phyloP scores from a whole-genome alignment of 805 yeast genomes.

The Ogataea angusta region DNA sequence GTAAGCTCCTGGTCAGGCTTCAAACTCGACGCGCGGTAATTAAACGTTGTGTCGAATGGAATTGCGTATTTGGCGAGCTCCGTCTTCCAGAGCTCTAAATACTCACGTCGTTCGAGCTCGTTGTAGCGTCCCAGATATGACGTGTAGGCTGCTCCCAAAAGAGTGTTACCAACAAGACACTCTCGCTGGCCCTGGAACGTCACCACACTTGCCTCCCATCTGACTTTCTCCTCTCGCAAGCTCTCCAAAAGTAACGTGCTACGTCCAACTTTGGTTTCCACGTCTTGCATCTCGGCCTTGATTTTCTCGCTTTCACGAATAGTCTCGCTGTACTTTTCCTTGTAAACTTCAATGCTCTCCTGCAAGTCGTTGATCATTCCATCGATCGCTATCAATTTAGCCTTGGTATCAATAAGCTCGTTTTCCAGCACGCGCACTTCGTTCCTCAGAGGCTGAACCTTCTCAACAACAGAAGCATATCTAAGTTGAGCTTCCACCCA shows the following conservation, averaged over 20 bases:
- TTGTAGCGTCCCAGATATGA: conserved; percentile 55
- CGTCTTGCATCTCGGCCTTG: conserved; percentile 64
- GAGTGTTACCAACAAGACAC: conserved; percentile 58
- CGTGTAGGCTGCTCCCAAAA: conserved; percentile 59
- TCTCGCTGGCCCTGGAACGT: conserved; percentile 46
- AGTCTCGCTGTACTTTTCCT: conserved; percentile 63
- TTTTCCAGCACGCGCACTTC: conserved; percentile 62
- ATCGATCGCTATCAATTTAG: conserved; percentile 69
- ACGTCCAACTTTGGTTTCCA: conserved; percentile 57
- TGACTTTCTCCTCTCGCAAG: conserved; percentile 59
- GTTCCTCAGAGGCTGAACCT: conserved; percentile 66
- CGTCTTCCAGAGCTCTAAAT: conserved; percentile 21
- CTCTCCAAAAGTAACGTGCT: conserved; percentile 61
- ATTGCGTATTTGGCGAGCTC: conserved; percentile 38
- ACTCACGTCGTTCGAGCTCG: conserved; percentile 34
- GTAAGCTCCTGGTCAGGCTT: conserved; percentile 37
- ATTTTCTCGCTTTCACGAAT: conserved; percentile 77
- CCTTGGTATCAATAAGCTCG: conserved; percentile 58
- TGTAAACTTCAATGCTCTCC: conserved; percentile 62
- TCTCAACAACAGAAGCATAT: conserved; percentile 68
- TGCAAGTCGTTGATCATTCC: conserved; percentile 79
- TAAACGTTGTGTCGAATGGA: conserved; percentile 35
- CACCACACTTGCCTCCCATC: conserved; percentile 69
- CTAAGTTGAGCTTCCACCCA: conserved; percentile 91
- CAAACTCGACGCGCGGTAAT: conserved; percentile 37